Base-by-base conservation (phyloP, 805 yeast species). In the Brettanomyces custersianus region DNA sequence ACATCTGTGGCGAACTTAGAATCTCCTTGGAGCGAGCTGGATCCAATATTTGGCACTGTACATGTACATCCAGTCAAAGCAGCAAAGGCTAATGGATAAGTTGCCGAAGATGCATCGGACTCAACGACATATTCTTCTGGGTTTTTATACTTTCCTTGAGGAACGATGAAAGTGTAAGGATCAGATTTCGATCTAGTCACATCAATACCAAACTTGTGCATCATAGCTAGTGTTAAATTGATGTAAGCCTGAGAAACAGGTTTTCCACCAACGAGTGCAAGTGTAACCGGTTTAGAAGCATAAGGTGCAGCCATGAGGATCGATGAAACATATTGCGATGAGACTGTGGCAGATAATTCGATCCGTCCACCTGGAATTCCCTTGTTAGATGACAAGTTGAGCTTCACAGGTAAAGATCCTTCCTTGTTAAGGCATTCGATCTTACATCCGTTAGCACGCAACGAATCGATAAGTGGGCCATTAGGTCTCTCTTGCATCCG, bases 401-500 rank as follows among this genome's bases (percentile, higher is more conserved):
- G 75, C 35, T 71, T 69, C 50, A 92, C 65, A 3, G 98, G 98
- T 39, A 92, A 65, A 6, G 94, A 84, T n/a, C 95, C 96, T 42
- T 70, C 66, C 20, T 60, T 65, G 47, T 84, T 85, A 44, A 78
- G 57, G 52, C 85, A 92, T 27, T 74, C 77, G 33, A 92, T 72
- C 10, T 63, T 52, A 3, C 87, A 74, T 27, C 97, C 97, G 49
- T 88, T 90, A 8, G 72, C 60, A 38, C 80, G 69, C 46, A 92
- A 66, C 4, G 98, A 95, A 48, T 87, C 95, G 10, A 92, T 96
- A 38, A 92, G 69, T 2, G 97, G 96, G 22, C 95, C 97, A 49
- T 86, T 85, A 15, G 98, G 98, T 49, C 98, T 72, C 59, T 88
- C 94, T 59, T 88, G 94, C 98, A 92, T 92, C 60, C 98, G 75